Percentiles rank a stretch among this genome's conserved stretches.
Evolutionary conservation across 345 rosid species (phyloP).

Genomic region (Bruguiera parviflora): DNA sequence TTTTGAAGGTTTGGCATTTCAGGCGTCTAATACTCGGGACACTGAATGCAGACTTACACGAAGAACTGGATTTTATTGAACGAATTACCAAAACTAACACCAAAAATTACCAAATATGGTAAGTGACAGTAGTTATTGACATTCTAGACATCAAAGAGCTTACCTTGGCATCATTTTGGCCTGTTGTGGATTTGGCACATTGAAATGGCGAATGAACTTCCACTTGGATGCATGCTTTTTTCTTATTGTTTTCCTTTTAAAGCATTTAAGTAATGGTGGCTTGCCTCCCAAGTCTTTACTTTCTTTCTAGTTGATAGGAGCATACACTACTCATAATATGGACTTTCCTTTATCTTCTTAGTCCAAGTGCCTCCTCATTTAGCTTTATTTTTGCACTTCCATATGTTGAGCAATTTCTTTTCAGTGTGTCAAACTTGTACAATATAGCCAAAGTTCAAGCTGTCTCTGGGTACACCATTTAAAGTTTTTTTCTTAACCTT

Average conservation of each 20-base stretch:
- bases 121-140: constrained; percentile 12
- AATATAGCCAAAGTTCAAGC: constrained; percentile 12
- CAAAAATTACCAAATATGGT: constrained; percentile 95
- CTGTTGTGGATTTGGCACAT: too few relatives aligned
- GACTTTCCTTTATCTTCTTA: neutral
- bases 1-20: constrained; percentile 84
- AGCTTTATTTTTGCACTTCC: neutral
- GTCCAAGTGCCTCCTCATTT: neutral
- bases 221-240: too few relatives aligned
- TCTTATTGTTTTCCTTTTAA: neutral
- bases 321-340: neutral
- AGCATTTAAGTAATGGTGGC: neutral
- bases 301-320: neutral
- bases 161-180: too few relatives aligned
- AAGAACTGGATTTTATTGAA: constrained; percentile 59
- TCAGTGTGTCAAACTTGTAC: neutral
- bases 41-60: constrained; percentile 38
- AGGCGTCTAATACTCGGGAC: constrained; percentile 68
- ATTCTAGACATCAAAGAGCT: neutral
- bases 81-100: constrained; percentile 56
- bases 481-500: neutral
- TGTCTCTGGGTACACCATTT: constrained; percentile 4
- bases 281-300: neutral
- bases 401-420: neutral
- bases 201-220: too few relatives aligned